Conservation (phyloP, 345 rosid genomes). For the Citrus sp. region DNA sequence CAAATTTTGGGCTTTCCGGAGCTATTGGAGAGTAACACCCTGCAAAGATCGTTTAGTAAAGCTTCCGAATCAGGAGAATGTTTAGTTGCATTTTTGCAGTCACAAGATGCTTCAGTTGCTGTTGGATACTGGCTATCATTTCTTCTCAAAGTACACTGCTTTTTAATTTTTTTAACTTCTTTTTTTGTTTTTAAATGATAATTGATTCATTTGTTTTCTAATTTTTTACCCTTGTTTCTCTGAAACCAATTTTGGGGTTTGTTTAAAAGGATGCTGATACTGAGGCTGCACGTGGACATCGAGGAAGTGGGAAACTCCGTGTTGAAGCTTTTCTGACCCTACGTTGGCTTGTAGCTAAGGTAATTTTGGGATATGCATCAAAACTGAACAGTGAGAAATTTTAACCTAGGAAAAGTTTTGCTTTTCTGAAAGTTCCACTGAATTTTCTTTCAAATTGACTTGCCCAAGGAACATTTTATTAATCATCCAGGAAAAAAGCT, state of each 20-base stretch:
- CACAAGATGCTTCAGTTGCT: slow-evolving; percentile 70
- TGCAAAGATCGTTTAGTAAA: slow-evolving; percentile 24
- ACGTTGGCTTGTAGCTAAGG: slow-evolving; percentile 86
- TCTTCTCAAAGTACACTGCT: slow-evolving; percentile 63
- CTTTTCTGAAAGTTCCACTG: background rate
- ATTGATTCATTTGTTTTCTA: slow-evolving; percentile 6
- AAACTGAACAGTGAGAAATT: background rate
- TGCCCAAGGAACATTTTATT: background rate
- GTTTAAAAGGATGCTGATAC: slow-evolving; percentile 72
- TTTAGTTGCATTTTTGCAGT: slow-evolving; percentile 74
- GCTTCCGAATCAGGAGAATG: slow-evolving; percentile 48
- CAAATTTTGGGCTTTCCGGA: slow-evolving; percentile 48
- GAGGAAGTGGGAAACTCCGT: slow-evolving; percentile 75
- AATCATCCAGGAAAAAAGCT: no score
- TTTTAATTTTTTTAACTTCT: background rate
- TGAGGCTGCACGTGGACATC: slow-evolving; percentile 80
- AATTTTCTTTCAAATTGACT: background rate
- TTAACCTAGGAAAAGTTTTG: background rate
- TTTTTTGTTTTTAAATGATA: background rate
- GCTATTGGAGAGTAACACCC: slow-evolving; percentile 37
- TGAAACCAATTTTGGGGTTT: slow-evolving; percentile 23
- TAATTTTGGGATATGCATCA: slow-evolving; percentile 21
- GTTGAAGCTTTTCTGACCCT: slow-evolving; percentile 74
- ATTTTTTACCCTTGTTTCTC: background rate
- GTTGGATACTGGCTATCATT: slow-evolving; percentile 96